phyloP scores from a whole-genome alignment of 106 monocot species.

The Acorus calamus region DNA sequence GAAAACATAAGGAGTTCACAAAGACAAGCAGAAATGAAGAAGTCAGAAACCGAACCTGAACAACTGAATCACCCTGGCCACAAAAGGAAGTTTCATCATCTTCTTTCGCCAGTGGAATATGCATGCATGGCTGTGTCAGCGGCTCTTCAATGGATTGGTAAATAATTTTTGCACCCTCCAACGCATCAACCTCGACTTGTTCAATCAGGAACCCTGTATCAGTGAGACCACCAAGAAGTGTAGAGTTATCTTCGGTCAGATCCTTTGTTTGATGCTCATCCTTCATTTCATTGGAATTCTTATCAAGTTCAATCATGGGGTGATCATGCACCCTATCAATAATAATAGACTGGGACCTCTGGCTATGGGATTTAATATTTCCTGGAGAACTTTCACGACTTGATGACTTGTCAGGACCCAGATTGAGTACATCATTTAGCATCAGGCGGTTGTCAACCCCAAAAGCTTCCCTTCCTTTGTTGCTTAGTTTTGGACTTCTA shows the following conservation, averaged over 20 bases:
- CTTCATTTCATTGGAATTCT: slow-evolving; percentile 14
- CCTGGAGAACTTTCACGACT: not conserved
- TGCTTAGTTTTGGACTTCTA: slow-evolving; percentile 7
- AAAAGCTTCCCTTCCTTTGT: not conserved
- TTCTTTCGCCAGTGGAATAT: no score
- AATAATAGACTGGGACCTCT: not conserved
- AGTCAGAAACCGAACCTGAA: no score
- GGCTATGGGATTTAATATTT: not conserved
- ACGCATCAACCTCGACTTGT: not conserved
- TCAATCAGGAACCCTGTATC: slow-evolving; percentile 1
- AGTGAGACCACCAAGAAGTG: not conserved
- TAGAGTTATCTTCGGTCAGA: slow-evolving; percentile 7
- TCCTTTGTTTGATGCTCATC: not conserved
- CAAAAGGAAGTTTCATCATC: no score
- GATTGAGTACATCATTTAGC: slow-evolving; percentile 5
- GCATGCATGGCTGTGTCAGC: not conserved
- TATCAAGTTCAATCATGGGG: slow-evolving; percentile 30
- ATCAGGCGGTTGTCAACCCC: not conserved
- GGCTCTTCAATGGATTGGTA: slow-evolving; percentile 8
- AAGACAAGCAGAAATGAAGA: no score
- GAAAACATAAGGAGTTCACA: no score
- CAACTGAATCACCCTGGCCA: no score
- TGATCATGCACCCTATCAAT: slow-evolving; percentile 2
- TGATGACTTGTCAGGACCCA: not conserved
- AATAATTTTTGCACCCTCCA: slow-evolving; percentile 1